Evolutionary conservation across 306 rosid genomes (phyloP), one percentile per base, ranked within the genome.

Genomic region (Cucurbita ficifolia): DNA sequence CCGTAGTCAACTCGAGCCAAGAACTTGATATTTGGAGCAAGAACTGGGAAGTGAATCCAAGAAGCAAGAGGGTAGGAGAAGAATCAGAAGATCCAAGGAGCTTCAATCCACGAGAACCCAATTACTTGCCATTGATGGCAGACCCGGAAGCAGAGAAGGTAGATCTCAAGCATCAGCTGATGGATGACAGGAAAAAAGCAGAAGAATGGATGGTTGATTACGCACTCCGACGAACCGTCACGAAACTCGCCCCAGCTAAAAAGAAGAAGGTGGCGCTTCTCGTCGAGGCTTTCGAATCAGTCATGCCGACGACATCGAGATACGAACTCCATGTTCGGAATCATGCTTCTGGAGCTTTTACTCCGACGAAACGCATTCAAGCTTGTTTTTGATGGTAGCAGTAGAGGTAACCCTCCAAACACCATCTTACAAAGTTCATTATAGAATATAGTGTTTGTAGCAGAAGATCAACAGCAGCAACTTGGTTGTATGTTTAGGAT

Each of bases 191-290:
- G 72, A 94, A 88, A 69, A 89, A 86, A 77, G 72, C 96, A 24
- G 96, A 91, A 75, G 92, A 94, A 43, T 94, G 99, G 99, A 94
- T 94, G 99, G 72, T 91, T 60, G 99, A 94, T 81, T 80, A 77
- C 56, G 97, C 91, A 52, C 90, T 94, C 8, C 88, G 88, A 33
- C 85, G 79, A 71, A 83, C 81, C 1, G 96, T 94, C 51, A 85
- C 87, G 14, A 88, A 89, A 74, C 99, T 94, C 6, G 97, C 86
- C 52, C 99, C 97, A 0, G 97, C 97, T 29, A 86, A 89, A 86
- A 94, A 94, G 90, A 94, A 81, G 90, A 91, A 89, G 79, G 99
- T 91, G 57, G 95, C 99, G 19, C 83, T 94, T 60, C 90, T 94
- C 6, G 97, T 94, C 72, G 97, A 87, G 88, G 99, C 99, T 29